phyloP scores from a whole-genome alignment of 2,329 filamentous ascomycete genomes.

The Sordariomycetes sp. region DNA sequence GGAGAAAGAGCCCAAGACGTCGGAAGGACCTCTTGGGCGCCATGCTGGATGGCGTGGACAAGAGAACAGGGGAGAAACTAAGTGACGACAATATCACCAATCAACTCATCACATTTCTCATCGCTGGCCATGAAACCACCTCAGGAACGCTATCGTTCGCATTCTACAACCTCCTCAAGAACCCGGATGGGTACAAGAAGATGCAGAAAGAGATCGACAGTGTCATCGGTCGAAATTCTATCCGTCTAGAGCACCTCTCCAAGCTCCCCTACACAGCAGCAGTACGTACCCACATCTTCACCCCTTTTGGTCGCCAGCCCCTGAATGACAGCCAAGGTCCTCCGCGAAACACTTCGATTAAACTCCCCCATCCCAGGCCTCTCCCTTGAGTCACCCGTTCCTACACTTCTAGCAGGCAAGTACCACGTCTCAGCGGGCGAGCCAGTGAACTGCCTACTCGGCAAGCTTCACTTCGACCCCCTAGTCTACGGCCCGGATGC shows the following conservation, averaged over 20 bases:
- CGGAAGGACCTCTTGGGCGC: conserved; percentile 50
- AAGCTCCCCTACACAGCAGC: conserved; percentile 59
- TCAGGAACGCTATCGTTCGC: conserved; percentile 37
- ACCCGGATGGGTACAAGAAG: conserved; percentile 48
- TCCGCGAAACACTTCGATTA: conserved; percentile 3
- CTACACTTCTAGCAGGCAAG: conserved; percentile 9
- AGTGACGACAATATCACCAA: conserved; percentile 50
- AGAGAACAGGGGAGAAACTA: conserved; percentile 52
- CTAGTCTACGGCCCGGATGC: conserved; percentile 2
- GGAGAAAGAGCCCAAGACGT: conserved; percentile 29
- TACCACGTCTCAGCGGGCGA: conserved; percentile 2
- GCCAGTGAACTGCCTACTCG: neutral
- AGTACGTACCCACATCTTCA: conserved; percentile 9
- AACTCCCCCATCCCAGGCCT: conserved; percentile 1
- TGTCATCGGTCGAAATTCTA: conserved; percentile 48
- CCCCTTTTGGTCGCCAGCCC: neutral
- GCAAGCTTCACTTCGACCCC: conserved; percentile 3
- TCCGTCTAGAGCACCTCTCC: conserved; percentile 51
- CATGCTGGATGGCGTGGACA: conserved; percentile 55
- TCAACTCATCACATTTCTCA: conserved; percentile 61
- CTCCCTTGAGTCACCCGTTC: conserved; percentile 18
- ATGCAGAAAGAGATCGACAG: conserved; percentile 60
- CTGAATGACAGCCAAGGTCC: conserved; percentile 8
- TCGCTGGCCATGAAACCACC: conserved; percentile 58
- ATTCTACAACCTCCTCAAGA: conserved; percentile 56